Evolutionary conservation across 495 filamentous ascomycete genomes (phyloP).

Genomic region (Acidomyces sp.): DNA sequence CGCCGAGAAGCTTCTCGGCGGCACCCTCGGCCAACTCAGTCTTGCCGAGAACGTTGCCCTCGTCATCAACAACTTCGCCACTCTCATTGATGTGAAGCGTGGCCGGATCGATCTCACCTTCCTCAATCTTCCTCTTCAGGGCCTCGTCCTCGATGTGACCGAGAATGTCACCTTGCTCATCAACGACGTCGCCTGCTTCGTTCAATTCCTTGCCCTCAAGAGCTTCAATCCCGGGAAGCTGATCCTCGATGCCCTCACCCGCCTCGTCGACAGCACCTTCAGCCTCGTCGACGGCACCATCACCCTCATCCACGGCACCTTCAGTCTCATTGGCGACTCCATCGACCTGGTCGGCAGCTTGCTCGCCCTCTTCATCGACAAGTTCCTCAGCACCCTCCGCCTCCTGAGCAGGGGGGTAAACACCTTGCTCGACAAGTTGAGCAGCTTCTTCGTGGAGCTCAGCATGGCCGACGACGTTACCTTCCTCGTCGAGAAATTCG

Average conservation of each 20-base stretch:
- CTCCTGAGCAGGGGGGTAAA: conserved; percentile 24
- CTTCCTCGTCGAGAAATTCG: conserved; percentile 33
- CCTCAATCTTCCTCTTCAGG: conserved; percentile 21
- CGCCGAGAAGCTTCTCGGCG: conserved; percentile 31
- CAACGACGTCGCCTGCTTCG: conserved; percentile 40
- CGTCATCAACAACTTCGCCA: conserved; percentile 47
- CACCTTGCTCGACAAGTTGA: conserved; percentile 29
- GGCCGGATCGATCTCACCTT: conserved; percentile 25
- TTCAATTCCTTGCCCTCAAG: conserved; percentile 49
- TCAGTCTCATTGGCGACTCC: conserved; percentile 19
- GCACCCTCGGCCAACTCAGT: conserved; percentile 33
- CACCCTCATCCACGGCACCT: conserved; percentile 24
- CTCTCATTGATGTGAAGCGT: conserved; percentile 46
- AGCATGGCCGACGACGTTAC: conserved; percentile 32
- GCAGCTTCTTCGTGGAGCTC: conserved; percentile 29
- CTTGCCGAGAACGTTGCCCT: conserved; percentile 46
- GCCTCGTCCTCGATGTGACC: conserved; percentile 31
- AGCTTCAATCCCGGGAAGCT: conserved; percentile 42
- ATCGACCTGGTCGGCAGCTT: conserved; percentile 22
- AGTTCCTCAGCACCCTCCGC: conserved; percentile 27
- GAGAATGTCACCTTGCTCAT: conserved; percentile 30
- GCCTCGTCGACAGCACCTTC: conserved; percentile 21
- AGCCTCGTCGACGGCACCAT: conserved; percentile 19
- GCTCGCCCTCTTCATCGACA: conserved; percentile 14
- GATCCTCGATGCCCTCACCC: conserved; percentile 26